Conservation (phyloP, 2,329 filamentous ascomycete genomes). For the Aspergillus floridensis region DNA sequence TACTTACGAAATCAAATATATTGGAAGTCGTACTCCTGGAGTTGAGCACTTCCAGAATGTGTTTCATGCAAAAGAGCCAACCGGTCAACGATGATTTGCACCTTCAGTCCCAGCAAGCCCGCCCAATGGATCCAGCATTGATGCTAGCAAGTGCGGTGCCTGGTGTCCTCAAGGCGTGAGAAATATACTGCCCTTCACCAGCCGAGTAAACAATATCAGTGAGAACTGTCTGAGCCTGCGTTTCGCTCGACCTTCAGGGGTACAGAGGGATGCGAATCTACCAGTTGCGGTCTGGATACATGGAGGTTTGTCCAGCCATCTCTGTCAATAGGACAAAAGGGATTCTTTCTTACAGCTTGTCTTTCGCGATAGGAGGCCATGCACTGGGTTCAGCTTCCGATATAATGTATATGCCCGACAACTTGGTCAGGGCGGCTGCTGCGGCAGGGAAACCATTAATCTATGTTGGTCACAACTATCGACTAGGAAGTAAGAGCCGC, state of each 20-base stretch:
- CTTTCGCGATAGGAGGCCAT: conserved; percentile 14
- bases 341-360: background rate
- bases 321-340: too few species aligned
- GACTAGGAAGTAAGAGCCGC: conserved; percentile 10
- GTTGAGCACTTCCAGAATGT: conserved; percentile 22
- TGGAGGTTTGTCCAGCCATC: conserved; percentile 8
- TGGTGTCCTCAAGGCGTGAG: conserved; percentile 21
- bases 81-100: conserved; percentile 15
- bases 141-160: conserved; percentile 16
- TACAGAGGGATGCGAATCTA: conserved; percentile 1
- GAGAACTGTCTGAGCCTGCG: conserved; percentile 21
- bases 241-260: conserved; percentile 8
- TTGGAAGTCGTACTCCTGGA: conserved; percentile 4
- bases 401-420: conserved; percentile 16
- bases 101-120: conserved; percentile 11
- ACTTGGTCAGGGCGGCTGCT: conserved; percentile 9
- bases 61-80: conserved; percentile 18
- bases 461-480: conserved; percentile 19
- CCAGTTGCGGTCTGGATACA: conserved; percentile 19
- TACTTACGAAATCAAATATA: conserved; percentile 10
- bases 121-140: conserved; percentile 14
- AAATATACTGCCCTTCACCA: conserved; percentile 20
- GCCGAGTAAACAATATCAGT: conserved; percentile 16
- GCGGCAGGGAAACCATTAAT: conserved; percentile 12
- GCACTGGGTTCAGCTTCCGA: conserved; percentile 15